Evolutionary conservation across 305 asterid species (phyloP).

Genomic region (Petunia hybrid): DNA sequence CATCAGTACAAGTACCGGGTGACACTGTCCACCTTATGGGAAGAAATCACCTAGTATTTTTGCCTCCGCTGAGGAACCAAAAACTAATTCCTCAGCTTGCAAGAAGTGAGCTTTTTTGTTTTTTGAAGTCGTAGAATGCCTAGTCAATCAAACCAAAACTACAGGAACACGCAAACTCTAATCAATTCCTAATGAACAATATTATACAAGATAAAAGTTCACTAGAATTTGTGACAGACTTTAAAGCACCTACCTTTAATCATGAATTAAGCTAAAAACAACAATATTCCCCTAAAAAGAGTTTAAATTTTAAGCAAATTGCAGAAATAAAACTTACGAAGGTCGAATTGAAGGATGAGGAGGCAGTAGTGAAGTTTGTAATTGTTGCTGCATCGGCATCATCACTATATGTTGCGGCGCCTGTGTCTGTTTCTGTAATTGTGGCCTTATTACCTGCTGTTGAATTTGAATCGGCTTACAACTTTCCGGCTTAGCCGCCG

Average conservation of each 20-base stretch:
- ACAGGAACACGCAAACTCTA: neutral
- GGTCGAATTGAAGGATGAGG: constrained; percentile 61
- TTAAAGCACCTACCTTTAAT: neutral
- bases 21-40: too few relatives aligned
- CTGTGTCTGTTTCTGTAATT: constrained; percentile 47
- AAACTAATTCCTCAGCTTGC: neutral
- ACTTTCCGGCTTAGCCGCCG: constrained; percentile 44
- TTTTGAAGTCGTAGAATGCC: constrained; percentile 2
- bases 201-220: neutral
- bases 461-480: constrained; percentile 42
- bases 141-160: neutral
- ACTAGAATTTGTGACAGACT: neutral
- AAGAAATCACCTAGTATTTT: too few relatives aligned
- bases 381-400: constrained; percentile 47
- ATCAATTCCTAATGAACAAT: neutral
- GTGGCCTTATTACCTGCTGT: constrained; percentile 42
- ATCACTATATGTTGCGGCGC: constrained; percentile 51
- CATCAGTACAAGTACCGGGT: too few relatives aligned
- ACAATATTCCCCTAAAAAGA: constrained; percentile 20
- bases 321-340: constrained; percentile 51
- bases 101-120: constrained; percentile 15
- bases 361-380: constrained; percentile 53
- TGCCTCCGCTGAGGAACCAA: too few relatives aligned
- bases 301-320: constrained; percentile 15
- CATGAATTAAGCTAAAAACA: constrained; percentile 25